These are phyloP conservation scores for Inonotus hispidus DNA, from an alignment of 1,284 basidiomycete genomes.

Conservation along the genomic window DNA sequence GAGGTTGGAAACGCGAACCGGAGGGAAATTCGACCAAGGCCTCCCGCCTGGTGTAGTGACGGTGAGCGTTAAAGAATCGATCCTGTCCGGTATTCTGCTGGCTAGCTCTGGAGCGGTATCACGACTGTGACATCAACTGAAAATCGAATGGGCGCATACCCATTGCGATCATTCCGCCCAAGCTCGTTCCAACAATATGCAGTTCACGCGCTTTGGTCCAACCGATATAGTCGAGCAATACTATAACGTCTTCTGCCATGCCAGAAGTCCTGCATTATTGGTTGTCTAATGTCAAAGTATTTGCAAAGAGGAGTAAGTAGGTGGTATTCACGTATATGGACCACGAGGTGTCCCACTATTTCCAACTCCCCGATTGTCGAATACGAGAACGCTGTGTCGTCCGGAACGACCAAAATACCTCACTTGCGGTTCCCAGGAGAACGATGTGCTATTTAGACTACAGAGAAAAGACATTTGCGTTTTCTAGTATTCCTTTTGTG, in stretches of 20 bases:
- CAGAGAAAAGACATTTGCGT: background rate
- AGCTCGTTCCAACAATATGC: conserved; percentile 73
- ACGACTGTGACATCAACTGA: background rate
- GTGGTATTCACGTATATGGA: conserved; percentile 48
- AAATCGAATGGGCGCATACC: conserved; percentile 33
- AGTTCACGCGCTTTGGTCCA: conserved; percentile 63
- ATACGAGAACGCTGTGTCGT: conserved; percentile 63
- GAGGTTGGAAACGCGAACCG: conserved; percentile 37
- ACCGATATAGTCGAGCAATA: conserved; percentile 63
- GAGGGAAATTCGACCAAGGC: conserved; percentile 52
- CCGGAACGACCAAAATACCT: conserved; percentile 46
- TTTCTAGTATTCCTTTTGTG: background rate
- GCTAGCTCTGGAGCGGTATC: conserved; percentile 50
- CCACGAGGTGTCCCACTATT: conserved; percentile 67
- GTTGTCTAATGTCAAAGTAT: background rate
- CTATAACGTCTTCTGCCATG: conserved; percentile 76
- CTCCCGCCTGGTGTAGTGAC: conserved; percentile 68
- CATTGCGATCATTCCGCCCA: conserved; percentile 86
- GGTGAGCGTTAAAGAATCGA: conserved; percentile 59
- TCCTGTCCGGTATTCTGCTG: conserved; percentile 57
- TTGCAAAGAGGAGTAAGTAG: background rate
- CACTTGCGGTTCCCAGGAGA: conserved; percentile 60
- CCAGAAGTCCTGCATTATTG: conserved; percentile 49
- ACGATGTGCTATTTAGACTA: conserved; percentile 56
- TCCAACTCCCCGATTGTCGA: conserved; percentile 87